Percentiles rank a stretch among this genome's conserved stretches.
These are phyloP conservation scores for Cladosporium sp. DNA, from an alignment of 2,329 filamentous ascomycete genomes.

Conservation along the genomic window DNA sequence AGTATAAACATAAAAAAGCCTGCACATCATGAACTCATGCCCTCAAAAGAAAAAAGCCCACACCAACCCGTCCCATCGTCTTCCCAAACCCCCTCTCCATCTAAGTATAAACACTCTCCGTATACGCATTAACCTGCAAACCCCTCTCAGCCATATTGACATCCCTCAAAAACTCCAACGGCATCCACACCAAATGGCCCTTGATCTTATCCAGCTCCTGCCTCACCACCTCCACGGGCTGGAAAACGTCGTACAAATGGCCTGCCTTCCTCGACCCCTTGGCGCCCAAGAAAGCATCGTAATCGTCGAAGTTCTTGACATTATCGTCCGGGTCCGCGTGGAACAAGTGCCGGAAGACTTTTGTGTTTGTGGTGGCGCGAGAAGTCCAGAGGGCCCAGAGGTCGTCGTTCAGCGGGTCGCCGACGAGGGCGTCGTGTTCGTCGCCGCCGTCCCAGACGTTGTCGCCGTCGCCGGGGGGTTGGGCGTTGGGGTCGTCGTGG, in stretches of 20 bases:
- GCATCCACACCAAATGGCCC: conserved; percentile 93
- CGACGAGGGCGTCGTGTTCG: conserved; percentile 54
- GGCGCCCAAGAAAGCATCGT: conserved; percentile 70
- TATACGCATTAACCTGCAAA: conserved; percentile 77
- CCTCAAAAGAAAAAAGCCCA: no score
- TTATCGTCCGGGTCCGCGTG: conserved; percentile 85
- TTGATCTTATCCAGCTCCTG: conserved; percentile 68
- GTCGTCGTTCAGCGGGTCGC: conserved; percentile 54
- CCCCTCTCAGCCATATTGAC: conserved; percentile 87
- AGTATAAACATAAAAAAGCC: no score
- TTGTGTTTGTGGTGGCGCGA: conserved; percentile 66
- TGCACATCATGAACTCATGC: no score
- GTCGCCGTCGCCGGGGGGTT: conserved; percentile 62
- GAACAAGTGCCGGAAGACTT: conserved; percentile 73
- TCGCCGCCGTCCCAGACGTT: conserved; percentile 73
- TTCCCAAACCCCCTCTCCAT: no score
- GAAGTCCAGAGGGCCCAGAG: conserved; percentile 63
- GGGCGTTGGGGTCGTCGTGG: conserved; percentile 66
- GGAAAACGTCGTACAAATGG: conserved; percentile 78
- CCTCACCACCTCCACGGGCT: conserved; percentile 67
- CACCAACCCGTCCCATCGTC: no score
- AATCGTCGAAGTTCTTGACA: conserved; percentile 85
- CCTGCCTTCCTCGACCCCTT: conserved; percentile 61
- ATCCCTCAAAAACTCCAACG: conserved; percentile 77
- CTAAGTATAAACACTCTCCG: conserved; percentile 79